Conservation (phyloP, 1,139 yeast genomes). For the Geotrichum reessii region DNA sequence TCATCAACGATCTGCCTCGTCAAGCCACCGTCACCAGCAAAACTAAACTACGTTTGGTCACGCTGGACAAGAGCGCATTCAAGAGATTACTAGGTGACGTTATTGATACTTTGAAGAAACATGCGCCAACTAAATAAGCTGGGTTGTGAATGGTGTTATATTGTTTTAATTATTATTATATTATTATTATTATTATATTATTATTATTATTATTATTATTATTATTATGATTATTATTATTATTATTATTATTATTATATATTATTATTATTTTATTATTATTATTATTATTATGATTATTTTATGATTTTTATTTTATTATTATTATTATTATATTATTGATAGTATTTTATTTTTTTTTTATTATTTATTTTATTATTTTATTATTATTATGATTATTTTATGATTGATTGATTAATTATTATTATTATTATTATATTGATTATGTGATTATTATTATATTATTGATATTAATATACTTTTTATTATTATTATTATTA, state of each 20-base stretch:
- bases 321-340: neutral
- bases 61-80: constrained; percentile 86
- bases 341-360: too few relatives aligned
- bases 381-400: too few relatives aligned
- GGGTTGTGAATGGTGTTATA: neutral
- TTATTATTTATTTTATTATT: too few relatives aligned
- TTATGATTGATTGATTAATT: too few relatives aligned
- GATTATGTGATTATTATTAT: too few relatives aligned
- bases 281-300: neutral
- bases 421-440: too few relatives aligned
- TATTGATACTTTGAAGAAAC: constrained; percentile 70
- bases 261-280: neutral
- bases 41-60: constrained; percentile 76
- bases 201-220: neutral
- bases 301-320: neutral
- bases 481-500: too few relatives aligned
- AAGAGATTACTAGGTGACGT: constrained; percentile 92
- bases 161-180: too few relatives aligned
- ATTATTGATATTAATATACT: too few relatives aligned
- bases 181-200: too few relatives aligned
- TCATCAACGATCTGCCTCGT: constrained; percentile 85
- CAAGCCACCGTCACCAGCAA: constrained; percentile 87
- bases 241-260: neutral
- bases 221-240: neutral
- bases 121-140: constrained; percentile 59